Base-by-base conservation (phyloP, 306 rosid genomes). In the Inga oerstediana region DNA sequence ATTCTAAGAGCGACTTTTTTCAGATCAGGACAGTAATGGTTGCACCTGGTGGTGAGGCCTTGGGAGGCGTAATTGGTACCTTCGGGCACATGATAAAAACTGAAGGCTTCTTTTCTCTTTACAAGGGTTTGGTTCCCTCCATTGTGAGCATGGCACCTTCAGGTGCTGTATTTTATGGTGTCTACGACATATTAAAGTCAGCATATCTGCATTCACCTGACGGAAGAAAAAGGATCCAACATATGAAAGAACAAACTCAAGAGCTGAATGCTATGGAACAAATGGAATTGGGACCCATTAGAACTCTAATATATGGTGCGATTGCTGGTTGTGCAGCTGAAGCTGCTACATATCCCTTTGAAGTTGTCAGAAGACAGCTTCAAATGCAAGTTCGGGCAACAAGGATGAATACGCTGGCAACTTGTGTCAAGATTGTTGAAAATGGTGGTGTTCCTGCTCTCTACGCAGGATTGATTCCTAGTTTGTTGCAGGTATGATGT, bases 31-130 rank as follows among this genome's bases (percentile, higher is more conserved):
- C 99, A 19, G 90, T 91, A 81, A 81, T 96, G 87, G 97, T 96
- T 85, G 99, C 99, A 78, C 95, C 98, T 74, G 98, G 98, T 64
- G 97, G 97, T 77, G 99, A 97, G 84, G 98, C 97, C 78, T 86
- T 94, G 83, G 98, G 97, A 69, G 99, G 97, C 64, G 92, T 97
- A 52, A 82, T 97, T 61, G 97, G 97, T 80, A 93, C 92, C 80
- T 94, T 94, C 85, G 85, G 80, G 72, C 90, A 96, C 86, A 87
- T 94, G 97, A 88, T 97, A 82, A 94, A 75, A 85, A 92, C 97
- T 8, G 99, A 96, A 91, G 99, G 99, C 79, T 87, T 94, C 79
- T 90, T 96, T 86, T 90, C 97, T 73, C 97, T 94, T 83, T 94
- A 94, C 85, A 96, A 91, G 91, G 99, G 99, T 75, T 86, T 96